phyloP scores from a whole-genome alignment of 2,329 filamentous ascomycete species.

The Emericellopsis atlantica region DNA sequence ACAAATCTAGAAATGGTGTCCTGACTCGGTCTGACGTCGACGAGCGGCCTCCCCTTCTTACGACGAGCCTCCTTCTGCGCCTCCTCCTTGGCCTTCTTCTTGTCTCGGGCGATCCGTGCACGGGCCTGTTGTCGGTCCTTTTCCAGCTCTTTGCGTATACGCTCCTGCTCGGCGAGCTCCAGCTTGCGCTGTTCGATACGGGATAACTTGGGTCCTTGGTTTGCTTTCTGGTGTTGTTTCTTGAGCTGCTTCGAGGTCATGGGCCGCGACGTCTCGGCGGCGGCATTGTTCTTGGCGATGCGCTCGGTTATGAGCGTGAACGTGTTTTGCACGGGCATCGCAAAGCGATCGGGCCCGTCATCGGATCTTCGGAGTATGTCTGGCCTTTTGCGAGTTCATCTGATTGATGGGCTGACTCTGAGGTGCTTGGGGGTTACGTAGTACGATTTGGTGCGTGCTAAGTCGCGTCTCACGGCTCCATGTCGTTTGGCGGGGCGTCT shows the following conservation, averaged over 20 bases:
- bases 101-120: slow-evolving; percentile 37
- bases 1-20: slow-evolving; percentile 43
- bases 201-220: slow-evolving; percentile 21
- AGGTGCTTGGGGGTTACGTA: too few species aligned
- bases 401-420: too few species aligned
- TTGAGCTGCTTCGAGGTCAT: slow-evolving; percentile 30
- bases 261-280: slow-evolving; percentile 9
- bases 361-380: too few species aligned
- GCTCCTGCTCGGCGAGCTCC: slow-evolving; percentile 37
- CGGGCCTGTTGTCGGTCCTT: slow-evolving; percentile 33
- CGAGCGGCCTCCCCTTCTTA: slow-evolving; percentile 37
- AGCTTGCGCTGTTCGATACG: slow-evolving; percentile 23
- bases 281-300: slow-evolving; percentile 6
- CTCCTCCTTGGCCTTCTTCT: slow-evolving; percentile 40
- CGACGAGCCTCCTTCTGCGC: slow-evolving; percentile 35
- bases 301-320: slow-evolving; percentile 28
- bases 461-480: too few species aligned
- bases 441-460: too few species aligned
- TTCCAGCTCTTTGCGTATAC: slow-evolving; percentile 38
- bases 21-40: slow-evolving; percentile 43
- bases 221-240: slow-evolving; percentile 22
- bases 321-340: slow-evolving; percentile 26
- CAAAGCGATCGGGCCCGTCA: too few species aligned
- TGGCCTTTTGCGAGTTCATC: too few species aligned
- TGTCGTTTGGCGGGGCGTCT: too few species aligned